Percentiles rank a stretch among this genome's conserved stretches.
Evolutionary conservation across 106 monocot species (phyloP).

Genomic region (Hemerocallis citrina): DNA sequence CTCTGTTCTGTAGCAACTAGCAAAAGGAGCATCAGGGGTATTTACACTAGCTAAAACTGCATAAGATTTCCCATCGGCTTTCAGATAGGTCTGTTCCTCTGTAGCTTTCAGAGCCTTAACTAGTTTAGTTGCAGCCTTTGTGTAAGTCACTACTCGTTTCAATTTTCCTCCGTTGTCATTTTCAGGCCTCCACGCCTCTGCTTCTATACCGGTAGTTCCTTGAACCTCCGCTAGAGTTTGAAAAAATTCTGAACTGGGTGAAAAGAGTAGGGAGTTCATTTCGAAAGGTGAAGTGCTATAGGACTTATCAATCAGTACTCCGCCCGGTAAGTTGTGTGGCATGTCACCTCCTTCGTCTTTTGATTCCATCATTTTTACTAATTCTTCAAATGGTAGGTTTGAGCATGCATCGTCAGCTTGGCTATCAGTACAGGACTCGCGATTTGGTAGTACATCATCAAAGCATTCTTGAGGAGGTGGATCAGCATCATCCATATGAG

Average conservation of each 20-base stretch:
- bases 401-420: constrained; percentile 23
- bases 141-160: constrained; percentile 58
- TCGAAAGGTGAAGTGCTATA: constrained; percentile 39
- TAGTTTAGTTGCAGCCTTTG: constrained; percentile 67
- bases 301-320: constrained; percentile 69
- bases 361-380: constrained; percentile 43
- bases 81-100: constrained; percentile 73
- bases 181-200: constrained; percentile 44
- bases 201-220: constrained; percentile 43
- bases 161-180: constrained; percentile 27
- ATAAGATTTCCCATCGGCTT: constrained; percentile 65
- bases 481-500: constrained; percentile 17
- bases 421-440: constrained; percentile 18
- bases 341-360: constrained; percentile 52
- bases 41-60: constrained; percentile 64
- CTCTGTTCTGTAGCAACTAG: constrained; percentile 62
- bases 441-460: not conserved
- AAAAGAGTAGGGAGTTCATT: constrained; percentile 65
- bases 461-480: constrained; percentile 2
- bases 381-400: constrained; percentile 36
- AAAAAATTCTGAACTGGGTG: constrained; percentile 46
- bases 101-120: constrained; percentile 74
- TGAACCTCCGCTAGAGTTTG: constrained; percentile 50
- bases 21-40: constrained; percentile 89
- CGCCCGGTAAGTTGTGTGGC: constrained; percentile 67